Base-by-base conservation (phyloP, 2,329 filamentous ascomycete species). In the Diaporthe eres region DNA sequence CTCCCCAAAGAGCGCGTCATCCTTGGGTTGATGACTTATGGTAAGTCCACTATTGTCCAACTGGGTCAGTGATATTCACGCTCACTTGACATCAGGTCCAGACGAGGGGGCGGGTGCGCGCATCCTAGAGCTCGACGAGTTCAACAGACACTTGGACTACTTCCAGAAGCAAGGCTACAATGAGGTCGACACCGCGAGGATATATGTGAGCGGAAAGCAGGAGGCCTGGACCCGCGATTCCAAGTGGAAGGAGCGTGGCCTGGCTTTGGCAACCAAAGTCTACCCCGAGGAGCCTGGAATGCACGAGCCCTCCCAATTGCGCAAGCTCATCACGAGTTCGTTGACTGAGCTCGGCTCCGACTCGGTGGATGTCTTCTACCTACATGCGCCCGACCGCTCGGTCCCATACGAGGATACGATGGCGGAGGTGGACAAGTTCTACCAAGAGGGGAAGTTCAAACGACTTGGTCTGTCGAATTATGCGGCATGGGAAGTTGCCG, bases 161-260 rank as follows among this genome's bases (percentile, higher is more conserved):
- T 92, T 98, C 81, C 94, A 96, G 83, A 86, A 88, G n/a, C 89
- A 92, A 75, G 95, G 95, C 51, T 96, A 97, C 86, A 92, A 92
- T 81, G 95, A 98, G 82, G 85, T 98, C 51, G 95, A 98, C 82
- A 98, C 95, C 1, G 95, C 95, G 0, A 90, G 94, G 37, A 82
- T 91, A 75, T 98, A 98, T 80, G 86, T 94, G 22, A 92, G 85
- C 63, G 91, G 93, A 67, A 85, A 91, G 79, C 95, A 98, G 82
- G 95, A 98, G 84, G 93, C 90, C 17, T 97, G 93, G 84, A 96
- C 95, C 7, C 88, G 90, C 22, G 88, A 94, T 78, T 92, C 94
- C 4, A 89, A 89, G 70, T 98, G 94, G 94, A 93, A 95, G 82
- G 91, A 95, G 76, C 91, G 94, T 44, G 94, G 94, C 1, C 85